Evolutionary conservation across 768 basidiomycete genomes (phyloP), one percentile per base, ranked within the genome.

Genomic region (Pleurotus citrinopileatus): DNA sequence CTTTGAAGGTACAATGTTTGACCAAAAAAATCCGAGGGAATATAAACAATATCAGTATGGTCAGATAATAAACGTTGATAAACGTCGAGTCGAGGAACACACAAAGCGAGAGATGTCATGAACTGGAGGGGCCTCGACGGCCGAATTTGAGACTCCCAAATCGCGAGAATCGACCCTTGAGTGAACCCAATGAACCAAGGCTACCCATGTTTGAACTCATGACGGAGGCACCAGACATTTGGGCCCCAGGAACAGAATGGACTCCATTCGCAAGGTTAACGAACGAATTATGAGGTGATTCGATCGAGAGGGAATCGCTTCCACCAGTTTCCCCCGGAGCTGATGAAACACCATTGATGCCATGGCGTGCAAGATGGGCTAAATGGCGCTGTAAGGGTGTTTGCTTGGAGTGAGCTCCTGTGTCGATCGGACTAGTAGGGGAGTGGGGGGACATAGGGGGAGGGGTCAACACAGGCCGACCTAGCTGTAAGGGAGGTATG

Each of bases 381-480:
- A 93, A 77, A 57, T 91, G 87, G 15, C 87, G 78, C 59, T 92
- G 90, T 17, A 94, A 72, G 2, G 87, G 87, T 0, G 91, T 91
- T 60, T 84, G 84, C 59, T 84, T 84, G 51, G 68, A 59, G 23
- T 73, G 61, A 4, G 61, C 59, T 7, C 59, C 56, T 12, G 55
- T 59, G 43, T 65, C 60, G 50, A 56, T 60, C 29, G 61, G 52
- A 50, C 65, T 67, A 15, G 59, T 64, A 9, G 71, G 69, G 3
- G 73, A 71, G 32, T 66, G 65, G 26, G 76, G 76, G 48, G 74
- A 67, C 57, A 74, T 63, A 6, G 77, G 72, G 37, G 78, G 71
- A 29, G 82, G 74, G 1, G 74, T 78, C 59, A 80, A 59, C 2
- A 68, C 59, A 7, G 77, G 64, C 26, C 71, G 68, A 12, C 80